These are phyloP conservation scores for Picochlorum costavermella DNA, from an alignment of 139 green algal species.

Conservation along the genomic window DNA sequence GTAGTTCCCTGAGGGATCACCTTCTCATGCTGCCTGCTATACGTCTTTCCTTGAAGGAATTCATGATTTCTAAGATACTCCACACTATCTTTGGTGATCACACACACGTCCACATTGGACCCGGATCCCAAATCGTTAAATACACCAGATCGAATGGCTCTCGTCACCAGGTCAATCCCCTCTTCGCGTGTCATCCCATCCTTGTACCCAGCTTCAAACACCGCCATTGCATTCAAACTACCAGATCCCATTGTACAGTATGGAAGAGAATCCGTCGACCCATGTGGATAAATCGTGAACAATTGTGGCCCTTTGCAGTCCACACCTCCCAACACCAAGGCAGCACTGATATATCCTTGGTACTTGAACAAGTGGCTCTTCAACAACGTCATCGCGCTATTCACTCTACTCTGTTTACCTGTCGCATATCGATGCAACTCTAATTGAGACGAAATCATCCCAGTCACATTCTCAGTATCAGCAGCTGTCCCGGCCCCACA, in stretches of 20 bases:
- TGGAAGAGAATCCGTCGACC: slow-evolving; percentile 91
- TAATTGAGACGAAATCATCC: slow-evolving; percentile 86
- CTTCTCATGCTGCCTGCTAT: slow-evolving; percentile 66
- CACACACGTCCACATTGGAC: slow-evolving; percentile 94
- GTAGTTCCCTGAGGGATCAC: slow-evolving; percentile 60
- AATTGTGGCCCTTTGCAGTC: slow-evolving; percentile 92
- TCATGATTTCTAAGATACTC: slow-evolving; percentile 90
- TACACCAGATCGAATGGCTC: slow-evolving; percentile 72
- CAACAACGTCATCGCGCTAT: slow-evolving; percentile 92
- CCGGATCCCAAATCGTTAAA: slow-evolving; percentile 96
- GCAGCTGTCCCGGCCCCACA: slow-evolving; percentile 95
- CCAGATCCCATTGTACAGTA: slow-evolving; percentile 96
- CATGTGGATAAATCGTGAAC: slow-evolving; percentile 96
- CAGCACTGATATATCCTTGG: slow-evolving; percentile 91
- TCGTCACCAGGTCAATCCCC: slow-evolving; percentile 75
- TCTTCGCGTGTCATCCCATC: slow-evolving; percentile 82
- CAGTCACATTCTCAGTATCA: slow-evolving; percentile 94
- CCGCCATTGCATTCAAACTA: slow-evolving; percentile 91
- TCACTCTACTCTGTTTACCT: slow-evolving; percentile 67
- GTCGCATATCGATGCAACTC: slow-evolving; percentile 86
- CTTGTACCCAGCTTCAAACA: slow-evolving; percentile 94
- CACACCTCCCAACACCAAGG: slow-evolving; percentile 90
- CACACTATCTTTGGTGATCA: slow-evolving; percentile 81
- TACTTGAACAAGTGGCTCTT: slow-evolving; percentile 98
- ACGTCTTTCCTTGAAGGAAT: slow-evolving; percentile 81